These are phyloP conservation scores for Theobroma cacao DNA, from an alignment of 345 rosid genomes.

Conservation along the genomic window DNA sequence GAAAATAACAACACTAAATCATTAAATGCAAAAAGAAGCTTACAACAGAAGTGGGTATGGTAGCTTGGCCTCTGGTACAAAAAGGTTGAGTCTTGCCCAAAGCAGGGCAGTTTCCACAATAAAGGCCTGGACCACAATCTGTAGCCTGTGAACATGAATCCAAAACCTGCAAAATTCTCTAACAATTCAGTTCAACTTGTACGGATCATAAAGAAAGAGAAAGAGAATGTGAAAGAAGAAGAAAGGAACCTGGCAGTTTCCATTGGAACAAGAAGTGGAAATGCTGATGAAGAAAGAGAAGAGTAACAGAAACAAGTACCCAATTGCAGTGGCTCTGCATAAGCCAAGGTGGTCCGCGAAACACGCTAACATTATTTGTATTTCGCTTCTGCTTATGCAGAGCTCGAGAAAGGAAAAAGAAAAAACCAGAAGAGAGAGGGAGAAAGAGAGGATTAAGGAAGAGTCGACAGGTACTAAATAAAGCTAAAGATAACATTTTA, in stretches of 20 bases:
- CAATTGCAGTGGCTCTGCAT: conserved; percentile 44
- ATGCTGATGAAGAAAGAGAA: conserved; percentile 31
- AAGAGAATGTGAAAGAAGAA: not conserved
- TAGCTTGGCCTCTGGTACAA: conserved; percentile 90
- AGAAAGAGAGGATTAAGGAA: not conserved
- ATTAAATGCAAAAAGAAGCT: conserved; percentile 21
- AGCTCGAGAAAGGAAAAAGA: conserved; percentile 30
- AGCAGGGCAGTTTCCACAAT: conserved; percentile 87
- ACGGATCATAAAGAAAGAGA: conserved; percentile 20
- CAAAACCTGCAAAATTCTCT: conserved; percentile 45
- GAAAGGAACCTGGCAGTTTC: conserved; percentile 61
- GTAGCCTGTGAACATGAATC: conserved; percentile 61
- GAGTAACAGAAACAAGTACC: conserved; percentile 35
- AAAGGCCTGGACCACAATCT: conserved; percentile 75
- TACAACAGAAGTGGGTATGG: conserved; percentile 68
- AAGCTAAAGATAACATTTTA: conserved; percentile 18
- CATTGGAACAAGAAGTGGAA: conserved; percentile 55
- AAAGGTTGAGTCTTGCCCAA: conserved; percentile 63
- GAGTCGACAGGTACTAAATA: not conserved
- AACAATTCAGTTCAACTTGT: conserved; percentile 22
- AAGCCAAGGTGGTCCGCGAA: conserved; percentile 38
- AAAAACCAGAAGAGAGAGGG: conserved; percentile 15
- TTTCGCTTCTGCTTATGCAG: conserved; percentile 35
- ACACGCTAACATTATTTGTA: conserved; percentile 44
- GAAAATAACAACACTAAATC: not conserved